Conservation (phyloP, 306 rosid genomes). For the Pyrus communis region DNA sequence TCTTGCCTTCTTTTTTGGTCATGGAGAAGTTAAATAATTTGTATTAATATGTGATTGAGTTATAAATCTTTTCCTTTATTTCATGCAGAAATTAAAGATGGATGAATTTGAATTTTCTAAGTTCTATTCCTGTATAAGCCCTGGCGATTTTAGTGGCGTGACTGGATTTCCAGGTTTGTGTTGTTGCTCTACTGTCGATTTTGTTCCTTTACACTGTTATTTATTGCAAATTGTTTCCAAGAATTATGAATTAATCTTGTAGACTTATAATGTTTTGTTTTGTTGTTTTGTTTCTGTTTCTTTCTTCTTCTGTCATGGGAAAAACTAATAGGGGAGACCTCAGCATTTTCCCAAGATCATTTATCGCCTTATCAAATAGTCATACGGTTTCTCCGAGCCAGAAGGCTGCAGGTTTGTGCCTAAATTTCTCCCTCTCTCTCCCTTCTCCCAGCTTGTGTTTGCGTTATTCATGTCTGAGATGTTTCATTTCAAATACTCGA, state of each 20-base stretch:
- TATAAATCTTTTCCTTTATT: background rate
- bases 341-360: conserved; percentile 67
- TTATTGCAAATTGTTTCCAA: background rate
- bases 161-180: conserved; percentile 68
- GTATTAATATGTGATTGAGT: background rate
- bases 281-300: background rate
- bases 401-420: too few relatives aligned
- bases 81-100: conserved; percentile 53
- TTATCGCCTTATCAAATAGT: conserved; percentile 58
- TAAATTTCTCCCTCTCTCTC: too few relatives aligned
- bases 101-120: conserved; percentile 51
- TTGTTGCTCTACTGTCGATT: background rate
- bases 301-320: conserved; percentile 20
- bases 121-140: conserved; percentile 59
- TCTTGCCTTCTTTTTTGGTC: too few relatives aligned
- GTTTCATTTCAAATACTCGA: too few relatives aligned
- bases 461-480: too few relatives aligned
- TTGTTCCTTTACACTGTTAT: background rate
- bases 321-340: conserved; percentile 84
- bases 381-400: conserved; percentile 7
- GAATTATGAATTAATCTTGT: background rate
- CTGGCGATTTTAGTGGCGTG: conserved; percentile 67
- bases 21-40: too few relatives aligned
- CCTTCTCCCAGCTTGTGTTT: too few relatives aligned
- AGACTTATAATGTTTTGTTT: background rate